Base-by-base conservation (phyloP, 306 rosid genomes). In the Fagus crenata region DNA sequence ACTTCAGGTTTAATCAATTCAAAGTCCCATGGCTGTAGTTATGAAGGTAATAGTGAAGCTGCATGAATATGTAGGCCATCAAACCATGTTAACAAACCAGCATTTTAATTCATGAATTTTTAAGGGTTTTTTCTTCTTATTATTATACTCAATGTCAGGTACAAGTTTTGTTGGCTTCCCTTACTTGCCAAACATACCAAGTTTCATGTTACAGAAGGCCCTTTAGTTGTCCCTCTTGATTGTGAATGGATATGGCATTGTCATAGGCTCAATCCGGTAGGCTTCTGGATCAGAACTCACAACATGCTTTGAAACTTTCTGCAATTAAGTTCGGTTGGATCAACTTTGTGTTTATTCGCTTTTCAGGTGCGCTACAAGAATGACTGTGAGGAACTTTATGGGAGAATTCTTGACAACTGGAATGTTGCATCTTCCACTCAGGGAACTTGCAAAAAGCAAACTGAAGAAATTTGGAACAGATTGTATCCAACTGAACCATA, bases 201-300 rank as follows among this genome's bases (percentile, higher is more conserved):
- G 18, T 68, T 67, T 63, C 49, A 49, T 12, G 39, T 72, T 35
- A 67, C 82, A 67, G 76, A 82, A 80, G 76, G 55, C 15, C 87
- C 80, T 78, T 67, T 82, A 63, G 84, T 85, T 63, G 87, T 80
- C 67, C 90, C 90, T 78, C 85, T 87, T 58, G 87, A 87, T 75
- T 85, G 89, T 73, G 91, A 87, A 85, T 83, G 87, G 91, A 51
- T 85, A 71, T 87, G 90, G 89, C 89, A 87, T 53, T 87, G 89
- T 77, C 90, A 87, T 46, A 82, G 88, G 84, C 87, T 87, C 64
- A 87, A 87, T 75, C 87, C 89, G 75, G 87, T 85, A 75, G 33
- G 77, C 71, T 74, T 72, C 42, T 18, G 22, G 42, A 69, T 39
- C 1, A 18, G 37, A 69, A 31, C 4, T 70, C 61, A 41, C 53